Conservation (phyloP, 768 basidiomycete genomes). For the Lyophyllum semitale region DNA sequence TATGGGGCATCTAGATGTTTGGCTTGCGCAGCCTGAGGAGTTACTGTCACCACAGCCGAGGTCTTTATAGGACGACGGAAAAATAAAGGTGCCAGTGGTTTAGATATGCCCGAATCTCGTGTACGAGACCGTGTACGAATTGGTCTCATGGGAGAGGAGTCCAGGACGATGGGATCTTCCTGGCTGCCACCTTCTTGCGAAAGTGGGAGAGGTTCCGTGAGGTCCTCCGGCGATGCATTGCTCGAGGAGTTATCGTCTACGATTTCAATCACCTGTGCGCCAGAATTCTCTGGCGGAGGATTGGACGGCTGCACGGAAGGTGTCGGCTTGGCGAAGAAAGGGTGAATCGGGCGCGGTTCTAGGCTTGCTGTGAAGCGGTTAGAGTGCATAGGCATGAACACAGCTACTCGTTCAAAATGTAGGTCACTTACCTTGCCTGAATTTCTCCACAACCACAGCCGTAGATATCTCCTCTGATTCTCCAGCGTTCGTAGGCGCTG, state of each 20-base stretch:
- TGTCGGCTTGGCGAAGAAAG: slow-evolving; percentile 16
- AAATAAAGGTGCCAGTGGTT: slow-evolving; percentile 49
- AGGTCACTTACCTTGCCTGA: slow-evolving; percentile 10
- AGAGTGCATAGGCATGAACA: background rate
- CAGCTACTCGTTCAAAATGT: background rate
- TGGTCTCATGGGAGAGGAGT: slow-evolving; percentile 39
- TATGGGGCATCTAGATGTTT: slow-evolving; percentile 35
- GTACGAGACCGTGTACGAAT: slow-evolving; percentile 5
- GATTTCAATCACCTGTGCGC: slow-evolving; percentile 9
- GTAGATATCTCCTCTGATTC: background rate
- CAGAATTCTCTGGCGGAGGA: background rate
- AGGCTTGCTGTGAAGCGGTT: slow-evolving; percentile 9
- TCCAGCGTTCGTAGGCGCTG: background rate
- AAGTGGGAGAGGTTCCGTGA: background rate
- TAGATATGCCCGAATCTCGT: slow-evolving; percentile 19
- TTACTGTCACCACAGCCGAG: background rate
- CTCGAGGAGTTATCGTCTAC: slow-evolving; percentile 3
- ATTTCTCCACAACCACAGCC: slow-evolving; percentile 4
- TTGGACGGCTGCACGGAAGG: background rate
- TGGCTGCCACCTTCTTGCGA: slow-evolving; percentile 29
- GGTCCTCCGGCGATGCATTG: background rate
- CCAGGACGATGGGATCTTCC: slow-evolving; percentile 46
- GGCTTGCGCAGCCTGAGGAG: slow-evolving; percentile 4
- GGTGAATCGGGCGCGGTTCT: slow-evolving; percentile 17
- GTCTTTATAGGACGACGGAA: slow-evolving; percentile 28